Evolutionary conservation across 768 basidiomycete species (phyloP).

Genomic region (Lenzites betulinus): DNA sequence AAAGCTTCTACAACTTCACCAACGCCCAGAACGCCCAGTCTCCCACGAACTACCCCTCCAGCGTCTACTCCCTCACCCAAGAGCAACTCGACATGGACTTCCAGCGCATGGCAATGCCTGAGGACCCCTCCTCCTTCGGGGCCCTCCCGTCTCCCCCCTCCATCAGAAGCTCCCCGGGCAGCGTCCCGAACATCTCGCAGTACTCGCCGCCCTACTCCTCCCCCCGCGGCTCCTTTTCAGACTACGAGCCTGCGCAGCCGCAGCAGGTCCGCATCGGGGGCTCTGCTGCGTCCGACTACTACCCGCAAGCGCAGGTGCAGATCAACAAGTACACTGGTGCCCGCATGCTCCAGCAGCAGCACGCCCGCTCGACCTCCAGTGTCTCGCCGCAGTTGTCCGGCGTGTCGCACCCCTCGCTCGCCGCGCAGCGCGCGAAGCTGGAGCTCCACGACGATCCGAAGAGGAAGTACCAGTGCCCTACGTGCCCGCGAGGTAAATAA

Average conservation of each 20-base stretch:
- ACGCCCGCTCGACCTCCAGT: constrained; percentile 57
- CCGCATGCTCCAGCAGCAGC: constrained; percentile 28
- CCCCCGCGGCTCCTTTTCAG: constrained; percentile 60
- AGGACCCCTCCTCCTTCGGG: constrained; percentile 62
- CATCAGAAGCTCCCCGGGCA: constrained; percentile 61
- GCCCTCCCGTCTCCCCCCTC: constrained; percentile 31
- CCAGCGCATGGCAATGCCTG: constrained; percentile 35
- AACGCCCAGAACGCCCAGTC: constrained; percentile 54
- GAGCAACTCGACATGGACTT: constrained; percentile 75
- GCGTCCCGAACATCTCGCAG: constrained; percentile 33
- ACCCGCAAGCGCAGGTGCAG: constrained; percentile 32
- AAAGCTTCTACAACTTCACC: constrained; percentile 62
- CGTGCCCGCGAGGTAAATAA: constrained; percentile 67
- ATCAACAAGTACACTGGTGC: constrained; percentile 24
- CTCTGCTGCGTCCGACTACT: constrained; percentile 52
- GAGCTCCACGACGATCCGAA: constrained; percentile 63
- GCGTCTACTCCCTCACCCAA: constrained; percentile 32
- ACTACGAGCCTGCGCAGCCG: constrained; percentile 57
- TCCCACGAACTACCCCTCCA: constrained; percentile 50
- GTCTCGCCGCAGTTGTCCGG: constrained; percentile 53
- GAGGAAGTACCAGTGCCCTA: constrained; percentile 76
- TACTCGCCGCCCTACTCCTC: constrained; percentile 30
- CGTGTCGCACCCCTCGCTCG: constrained; percentile 32
- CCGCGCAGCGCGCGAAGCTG: constrained; percentile 27
- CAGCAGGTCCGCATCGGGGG: constrained; percentile 47